Evolutionary conservation across 768 basidiomycete genomes (phyloP).

Genomic region (Mycena alexandri): DNA sequence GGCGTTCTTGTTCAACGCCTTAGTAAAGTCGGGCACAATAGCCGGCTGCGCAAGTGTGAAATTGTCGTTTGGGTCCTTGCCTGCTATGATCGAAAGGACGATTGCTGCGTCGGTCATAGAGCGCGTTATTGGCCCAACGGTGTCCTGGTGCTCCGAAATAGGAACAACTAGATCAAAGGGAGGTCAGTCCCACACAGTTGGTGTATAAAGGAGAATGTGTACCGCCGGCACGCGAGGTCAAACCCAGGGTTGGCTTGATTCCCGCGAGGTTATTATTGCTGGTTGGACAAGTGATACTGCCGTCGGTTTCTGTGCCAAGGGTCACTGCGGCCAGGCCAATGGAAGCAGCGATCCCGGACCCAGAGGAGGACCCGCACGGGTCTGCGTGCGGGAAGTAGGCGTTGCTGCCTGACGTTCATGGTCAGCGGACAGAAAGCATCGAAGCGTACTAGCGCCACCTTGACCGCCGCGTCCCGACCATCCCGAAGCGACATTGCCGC

Average conservation of each 20-base stretch:
- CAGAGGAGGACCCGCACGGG: no score
- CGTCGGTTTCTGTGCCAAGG: no score
- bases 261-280: conserved; percentile 58
- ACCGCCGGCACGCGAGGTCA: conserved; percentile 72
- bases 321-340: no score
- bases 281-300: no score
- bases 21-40: conserved; percentile 69
- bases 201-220: background rate
- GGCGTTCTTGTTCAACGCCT: conserved; percentile 61
- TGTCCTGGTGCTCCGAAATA: conserved; percentile 68
- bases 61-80: no score
- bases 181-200: background rate
- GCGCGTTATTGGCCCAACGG: conserved; percentile 44
- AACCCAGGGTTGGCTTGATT: conserved; percentile 70
- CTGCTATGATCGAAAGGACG: no score
- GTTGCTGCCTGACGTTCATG: background rate
- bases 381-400: no score
- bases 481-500: background rate
- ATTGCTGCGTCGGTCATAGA: no score
- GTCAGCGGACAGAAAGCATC: background rate
- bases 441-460: background rate
- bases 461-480: background rate
- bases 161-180: conserved; percentile 58
- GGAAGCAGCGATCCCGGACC: no score
- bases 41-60: no score